phyloP scores from a whole-genome alignment of 1,284 basidiomycete species.

The Ustilago cynodontis region DNA sequence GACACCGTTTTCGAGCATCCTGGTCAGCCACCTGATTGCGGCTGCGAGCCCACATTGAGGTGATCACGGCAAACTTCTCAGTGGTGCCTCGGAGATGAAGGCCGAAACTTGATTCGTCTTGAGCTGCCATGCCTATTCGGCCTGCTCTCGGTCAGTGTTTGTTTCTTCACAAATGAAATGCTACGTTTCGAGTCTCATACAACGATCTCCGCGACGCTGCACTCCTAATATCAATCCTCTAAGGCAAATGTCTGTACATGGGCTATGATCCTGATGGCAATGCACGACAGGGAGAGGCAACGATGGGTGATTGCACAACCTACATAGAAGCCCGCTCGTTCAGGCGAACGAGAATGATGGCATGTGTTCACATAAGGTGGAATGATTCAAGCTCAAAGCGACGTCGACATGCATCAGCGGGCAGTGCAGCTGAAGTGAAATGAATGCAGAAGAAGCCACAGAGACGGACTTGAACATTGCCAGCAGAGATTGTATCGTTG shows the following conservation, averaged over 20 bases:
- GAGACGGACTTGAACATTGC: neutral
- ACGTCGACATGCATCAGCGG: conserved; percentile 1
- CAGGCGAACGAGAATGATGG: too few relatives aligned
- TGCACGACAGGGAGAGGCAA: too few relatives aligned
- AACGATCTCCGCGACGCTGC: too few relatives aligned
- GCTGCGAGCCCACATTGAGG: neutral
- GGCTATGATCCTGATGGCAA: too few relatives aligned
- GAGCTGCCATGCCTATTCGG: neutral
- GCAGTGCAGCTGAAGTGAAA: neutral
- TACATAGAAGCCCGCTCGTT: too few relatives aligned
- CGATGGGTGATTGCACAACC: too few relatives aligned
- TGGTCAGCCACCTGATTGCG: neutral
- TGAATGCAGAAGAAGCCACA: neutral
- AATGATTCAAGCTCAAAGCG: neutral
- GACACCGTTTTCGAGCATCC: neutral
- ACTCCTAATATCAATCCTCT: too few relatives aligned
- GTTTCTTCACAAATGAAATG: neutral
- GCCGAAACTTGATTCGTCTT: neutral
- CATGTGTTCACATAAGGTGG: neutral
- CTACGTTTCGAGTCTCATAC: neutral
- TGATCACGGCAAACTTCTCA: neutral
- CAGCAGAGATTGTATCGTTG: neutral
- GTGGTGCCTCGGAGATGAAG: neutral
- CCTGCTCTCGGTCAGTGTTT: neutral
- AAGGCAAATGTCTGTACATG: too few relatives aligned